phyloP scores from a whole-genome alignment of 148 eudicot species.

The Vaccinium vitisidaea region DNA sequence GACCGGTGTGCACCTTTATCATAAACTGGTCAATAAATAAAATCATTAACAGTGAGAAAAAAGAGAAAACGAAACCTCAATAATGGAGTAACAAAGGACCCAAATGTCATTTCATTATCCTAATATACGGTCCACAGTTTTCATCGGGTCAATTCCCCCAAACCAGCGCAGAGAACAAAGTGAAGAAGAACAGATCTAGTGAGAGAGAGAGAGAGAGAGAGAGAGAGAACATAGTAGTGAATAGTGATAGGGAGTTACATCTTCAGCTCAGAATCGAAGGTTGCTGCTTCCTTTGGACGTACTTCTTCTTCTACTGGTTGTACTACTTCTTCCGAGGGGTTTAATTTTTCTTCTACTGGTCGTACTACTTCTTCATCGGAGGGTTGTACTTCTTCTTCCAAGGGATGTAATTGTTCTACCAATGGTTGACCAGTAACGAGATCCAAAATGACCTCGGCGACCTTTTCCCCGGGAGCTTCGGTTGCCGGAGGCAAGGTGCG shows the following conservation, averaged over 20 bases:
- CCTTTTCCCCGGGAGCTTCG: conserved; percentile 51
- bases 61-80: background rate
- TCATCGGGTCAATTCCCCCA: background rate
- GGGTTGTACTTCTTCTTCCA: background rate
- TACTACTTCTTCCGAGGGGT: background rate
- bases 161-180: background rate
- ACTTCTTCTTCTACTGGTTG: background rate
- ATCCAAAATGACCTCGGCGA: conserved; percentile 68
- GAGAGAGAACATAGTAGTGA: background rate
- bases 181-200: background rate
- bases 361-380: background rate
- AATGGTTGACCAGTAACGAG: conserved; percentile 59
- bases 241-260: background rate
- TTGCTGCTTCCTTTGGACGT: background rate
- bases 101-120: background rate
- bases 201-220: background rate
- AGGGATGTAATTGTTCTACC: conserved; percentile 6
- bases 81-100: background rate
- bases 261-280: conserved; percentile 16
- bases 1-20: too few species aligned
- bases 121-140: background rate
- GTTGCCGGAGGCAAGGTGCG: conserved; percentile 48
- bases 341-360: background rate
- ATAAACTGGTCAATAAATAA: too few species aligned
- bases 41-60: background rate